These are phyloP conservation scores for Pichia sp. DNA, from an alignment of 1,139 yeast species.

Conservation along the genomic window DNA sequence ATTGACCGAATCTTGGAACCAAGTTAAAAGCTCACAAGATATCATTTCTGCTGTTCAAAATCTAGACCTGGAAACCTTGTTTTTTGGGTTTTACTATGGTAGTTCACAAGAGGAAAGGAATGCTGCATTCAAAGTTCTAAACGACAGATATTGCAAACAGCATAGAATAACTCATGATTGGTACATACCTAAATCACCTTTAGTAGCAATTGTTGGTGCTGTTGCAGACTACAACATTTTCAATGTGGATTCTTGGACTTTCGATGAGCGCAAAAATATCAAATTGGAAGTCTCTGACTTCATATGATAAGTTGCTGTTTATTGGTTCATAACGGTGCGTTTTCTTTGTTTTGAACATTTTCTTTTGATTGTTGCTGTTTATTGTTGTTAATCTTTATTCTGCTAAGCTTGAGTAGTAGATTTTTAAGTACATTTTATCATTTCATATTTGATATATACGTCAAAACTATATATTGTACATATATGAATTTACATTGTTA, in stretches of 20 bases:
- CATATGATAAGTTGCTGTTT: conserved; percentile 1
- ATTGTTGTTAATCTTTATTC: too few species aligned
- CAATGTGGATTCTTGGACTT: conserved; percentile 35
- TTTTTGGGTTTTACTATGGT: conserved; percentile 56
- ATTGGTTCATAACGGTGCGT: too few species aligned
- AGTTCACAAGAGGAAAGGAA: conserved; percentile 42
- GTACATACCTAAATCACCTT: conserved; percentile 32
- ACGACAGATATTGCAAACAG: conserved; percentile 30
- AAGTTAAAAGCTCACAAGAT: conserved; percentile 35
- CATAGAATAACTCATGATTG: conserved; percentile 29
- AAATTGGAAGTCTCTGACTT: conserved; percentile 22
- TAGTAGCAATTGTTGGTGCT: conserved; percentile 18
- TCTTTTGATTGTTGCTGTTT: neutral
- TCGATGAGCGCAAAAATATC: conserved; percentile 23
- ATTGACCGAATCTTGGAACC: conserved; percentile 38
- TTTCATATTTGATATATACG: neutral
- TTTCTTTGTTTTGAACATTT: neutral
- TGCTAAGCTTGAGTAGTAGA: too few species aligned
- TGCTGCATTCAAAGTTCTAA: conserved; percentile 28
- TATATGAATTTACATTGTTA: neutral
- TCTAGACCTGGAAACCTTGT: conserved; percentile 41
- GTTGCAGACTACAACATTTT: conserved; percentile 36
- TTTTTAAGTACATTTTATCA: neutral
- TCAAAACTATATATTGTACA: neutral
- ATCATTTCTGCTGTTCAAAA: conserved; percentile 30